phyloP scores from a whole-genome alignment of 2,329 filamentous ascomycete genomes.

The Pseudocercospora macadamiae region DNA sequence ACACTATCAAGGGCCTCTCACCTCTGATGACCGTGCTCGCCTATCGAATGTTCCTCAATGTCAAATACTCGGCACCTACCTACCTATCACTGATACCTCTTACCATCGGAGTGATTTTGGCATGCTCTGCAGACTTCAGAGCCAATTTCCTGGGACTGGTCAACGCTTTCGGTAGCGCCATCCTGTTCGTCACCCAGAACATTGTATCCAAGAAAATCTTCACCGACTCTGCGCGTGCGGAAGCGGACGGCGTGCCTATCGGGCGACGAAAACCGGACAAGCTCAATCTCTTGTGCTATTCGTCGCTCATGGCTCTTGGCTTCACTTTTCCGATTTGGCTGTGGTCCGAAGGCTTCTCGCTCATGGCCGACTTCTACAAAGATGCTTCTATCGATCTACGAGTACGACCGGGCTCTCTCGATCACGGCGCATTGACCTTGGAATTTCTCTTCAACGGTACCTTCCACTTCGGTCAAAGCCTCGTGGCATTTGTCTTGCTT shows the following conservation, averaged over 20 bases:
- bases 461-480: conserved; percentile 95
- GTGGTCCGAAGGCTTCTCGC: conserved; percentile 79
- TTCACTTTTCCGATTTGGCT: conserved; percentile 91
- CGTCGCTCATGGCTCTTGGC: conserved; percentile 88
- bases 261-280: conserved; percentile 86
- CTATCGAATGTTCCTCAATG: conserved; percentile 86
- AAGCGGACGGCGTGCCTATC: conserved; percentile 68
- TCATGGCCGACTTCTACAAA: conserved; percentile 76
- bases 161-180: conserved; percentile 83
- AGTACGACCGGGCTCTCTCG: conserved; percentile 73
- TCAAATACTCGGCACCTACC: conserved; percentile 82
- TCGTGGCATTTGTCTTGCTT: conserved; percentile 88
- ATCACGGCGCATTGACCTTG: conserved; percentile 64
- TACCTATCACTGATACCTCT: conserved; percentile 78
- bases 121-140: conserved; percentile 89
- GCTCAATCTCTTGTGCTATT: conserved; percentile 94
- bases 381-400: conserved; percentile 79
- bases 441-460: conserved; percentile 97
- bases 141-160: conserved; percentile 89
- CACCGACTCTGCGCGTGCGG: conserved; percentile 86
- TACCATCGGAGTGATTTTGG: conserved; percentile 91
- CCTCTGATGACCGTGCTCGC: conserved; percentile 93
- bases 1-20: conserved; percentile 97
- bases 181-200: conserved; percentile 97
- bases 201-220: conserved; percentile 98